Base-by-base conservation (phyloP, 164 flowering plant species). In the Dillenia turbinata region DNA sequence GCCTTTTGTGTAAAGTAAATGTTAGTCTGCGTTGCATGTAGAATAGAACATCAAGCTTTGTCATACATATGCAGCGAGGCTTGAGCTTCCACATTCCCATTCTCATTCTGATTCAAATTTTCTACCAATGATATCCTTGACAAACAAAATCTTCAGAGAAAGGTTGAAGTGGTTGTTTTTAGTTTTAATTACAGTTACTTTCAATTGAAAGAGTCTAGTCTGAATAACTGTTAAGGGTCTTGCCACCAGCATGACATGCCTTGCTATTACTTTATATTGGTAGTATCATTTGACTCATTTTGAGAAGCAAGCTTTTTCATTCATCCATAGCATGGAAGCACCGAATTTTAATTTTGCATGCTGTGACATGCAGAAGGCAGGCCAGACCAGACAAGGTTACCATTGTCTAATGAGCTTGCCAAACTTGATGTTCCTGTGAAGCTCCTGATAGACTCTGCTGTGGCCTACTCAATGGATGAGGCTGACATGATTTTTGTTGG, bases 401-500 rank as follows among this genome's bases (percentile, higher is more conserved):
- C 87, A 26, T 72, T 94, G 17, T 83, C 99, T 52, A 89, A 88
- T 78, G 97, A 94, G 81, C 77, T 94, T 65, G 86, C 91, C 10
- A 82, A 87, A 69, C 92, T 91, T 64, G 91, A 87, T 71, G 86
- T 91, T 81, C 97, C 96, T 49, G 99, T 94, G 67, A 91, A 88
- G 82, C 94, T 94, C 57, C 75, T 89, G 43, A 84, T 92, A 44
- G 99, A 94, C 73, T 89, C 97, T 59, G 99, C 97, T 19, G 99
- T 88, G 67, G 96, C 96, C 16, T 94, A 94, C 70, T 66, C 78
- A 14, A 88, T 94, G 97, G 97, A 92, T 72, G 97, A 92, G 75
- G 84, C 92, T 49, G 96, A 94, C 75, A 94, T 91, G 99, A 96
- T 94, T 16, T 76, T 94, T 69, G 92, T 91, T 50, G 96, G 97